Base-by-base conservation (phyloP, 1,284 basidiomycete species). In the Pseudozyma hubeiensis region DNA sequence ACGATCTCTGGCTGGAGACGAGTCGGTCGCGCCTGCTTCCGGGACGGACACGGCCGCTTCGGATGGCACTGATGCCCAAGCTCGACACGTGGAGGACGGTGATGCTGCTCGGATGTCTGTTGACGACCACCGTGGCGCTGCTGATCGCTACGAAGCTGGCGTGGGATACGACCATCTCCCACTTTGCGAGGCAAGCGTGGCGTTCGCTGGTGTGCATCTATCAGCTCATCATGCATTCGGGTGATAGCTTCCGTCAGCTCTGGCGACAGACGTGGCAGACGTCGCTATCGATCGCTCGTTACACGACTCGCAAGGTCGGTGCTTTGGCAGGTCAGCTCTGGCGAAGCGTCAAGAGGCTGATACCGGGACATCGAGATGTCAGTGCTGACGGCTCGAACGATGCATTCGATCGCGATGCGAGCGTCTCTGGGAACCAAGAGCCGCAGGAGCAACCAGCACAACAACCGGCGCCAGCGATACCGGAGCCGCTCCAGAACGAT, bases 181-280 rank as follows among this genome's bases (percentile, higher is more conserved):
- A 69, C 17, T 65, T 74, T 40, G 60, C 57, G 24, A 43, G 56
- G 13, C 71, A 69, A 53, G 62, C 62, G 3, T 64, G 62, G 65
- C 49, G 65, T 9, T 64, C 71, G 48, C 11, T 61, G 30, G 53
- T 64, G 43, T 33, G 58, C 49, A 69, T 74, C 60, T 60, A 39
- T 30, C 58, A 59, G 53, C 61, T 74, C 14, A 13, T 64, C 17
- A 17, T 53, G 16, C 52, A 72, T 19, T 66, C 59, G 14, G 69
- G 64, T 7, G 52, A 47, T 17, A 53, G 45, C 37, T 60, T 72
- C 53, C 51, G 62, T 13, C 45, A 53, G 11, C 19, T 64, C 13
- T 71, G 68, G 68, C 53, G 54, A 37, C 67, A 61, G 53, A 70
- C 67, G 8, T 30, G 44, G 9, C 46, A 62, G 13, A 17, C 35